phyloP scores from a whole-genome alignment of 345 rosid species.

The Cardiospermum halicacabum region DNA sequence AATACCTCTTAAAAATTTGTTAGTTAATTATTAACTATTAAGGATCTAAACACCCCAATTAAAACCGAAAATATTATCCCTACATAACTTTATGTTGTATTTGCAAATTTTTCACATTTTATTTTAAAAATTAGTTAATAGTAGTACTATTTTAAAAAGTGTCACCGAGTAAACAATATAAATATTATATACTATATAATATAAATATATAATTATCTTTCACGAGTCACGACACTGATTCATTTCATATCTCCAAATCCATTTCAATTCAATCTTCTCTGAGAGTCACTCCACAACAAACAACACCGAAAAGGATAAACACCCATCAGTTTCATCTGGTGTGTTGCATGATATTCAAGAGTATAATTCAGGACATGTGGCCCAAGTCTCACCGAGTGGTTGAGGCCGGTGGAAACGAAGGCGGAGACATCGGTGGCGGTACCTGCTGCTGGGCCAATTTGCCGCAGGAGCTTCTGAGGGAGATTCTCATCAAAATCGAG shows the following conservation, averaged over 20 bases:
- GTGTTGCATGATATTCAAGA: constrained; percentile 41
- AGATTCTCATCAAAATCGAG: constrained; percentile 60
- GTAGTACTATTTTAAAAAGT: too few relatives aligned
- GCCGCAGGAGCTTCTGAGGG: constrained; percentile 75
- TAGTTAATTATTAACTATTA: too few relatives aligned
- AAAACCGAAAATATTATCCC: too few relatives aligned
- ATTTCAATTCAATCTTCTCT: background rate
- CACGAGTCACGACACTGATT: background rate
- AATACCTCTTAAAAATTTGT: too few relatives aligned
- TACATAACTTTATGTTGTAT: too few relatives aligned
- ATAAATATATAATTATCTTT: background rate
- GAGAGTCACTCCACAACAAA: background rate
- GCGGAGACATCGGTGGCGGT: constrained; percentile 11
- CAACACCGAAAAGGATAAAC: background rate
- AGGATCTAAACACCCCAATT: too few relatives aligned
- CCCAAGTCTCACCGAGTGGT: constrained; percentile 58
- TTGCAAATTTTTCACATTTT: too few relatives aligned
- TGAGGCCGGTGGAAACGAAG: constrained; percentile 19
- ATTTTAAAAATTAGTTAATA: too few relatives aligned
- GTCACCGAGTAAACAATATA: too few relatives aligned
- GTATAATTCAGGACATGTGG: constrained; percentile 36
- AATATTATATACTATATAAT: too few relatives aligned
- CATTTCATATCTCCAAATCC: background rate
- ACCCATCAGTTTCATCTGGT: background rate
- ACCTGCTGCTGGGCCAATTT: constrained; percentile 62